phyloP scores from a whole-genome alignment of 2,329 filamentous ascomycete genomes.

The Pseudocercospora pini-densiflorae region DNA sequence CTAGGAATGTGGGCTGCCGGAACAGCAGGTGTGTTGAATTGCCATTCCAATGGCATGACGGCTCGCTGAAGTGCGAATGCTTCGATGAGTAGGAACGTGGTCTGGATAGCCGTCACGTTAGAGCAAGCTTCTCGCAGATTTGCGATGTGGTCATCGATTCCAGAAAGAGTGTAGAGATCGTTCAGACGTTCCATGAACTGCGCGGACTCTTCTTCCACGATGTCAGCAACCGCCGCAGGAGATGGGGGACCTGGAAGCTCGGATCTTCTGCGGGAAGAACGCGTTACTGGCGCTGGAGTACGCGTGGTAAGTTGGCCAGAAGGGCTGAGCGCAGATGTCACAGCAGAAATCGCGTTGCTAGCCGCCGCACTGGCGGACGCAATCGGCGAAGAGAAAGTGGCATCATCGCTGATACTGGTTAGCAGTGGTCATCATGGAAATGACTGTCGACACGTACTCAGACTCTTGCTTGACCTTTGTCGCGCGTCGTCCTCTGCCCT shows the following conservation, averaged over 20 bases:
- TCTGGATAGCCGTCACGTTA: conserved; percentile 73
- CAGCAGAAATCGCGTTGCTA: conserved; percentile 23
- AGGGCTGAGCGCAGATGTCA: conserved; percentile 25
- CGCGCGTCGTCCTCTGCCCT: conserved; percentile 33
- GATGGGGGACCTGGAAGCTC: conserved; percentile 68
- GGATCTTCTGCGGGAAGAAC: conserved; percentile 23
- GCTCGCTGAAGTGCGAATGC: conserved; percentile 69
- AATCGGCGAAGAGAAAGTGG: conserved; percentile 25
- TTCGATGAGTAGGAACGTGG: conserved; percentile 71
- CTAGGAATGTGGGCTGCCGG: conserved; percentile 44
- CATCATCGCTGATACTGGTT: conserved; percentile 25
- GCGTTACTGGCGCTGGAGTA: conserved; percentile 33
- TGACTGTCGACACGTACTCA: conserved; percentile 31
- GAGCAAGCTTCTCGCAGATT: conserved; percentile 71
- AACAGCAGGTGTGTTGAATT: conserved; percentile 71
- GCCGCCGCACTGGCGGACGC: conserved; percentile 19
- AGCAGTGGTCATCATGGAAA: neutral
- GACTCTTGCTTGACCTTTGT: conserved; percentile 43
- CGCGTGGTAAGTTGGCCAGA: conserved; percentile 34
- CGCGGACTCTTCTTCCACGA: conserved; percentile 72
- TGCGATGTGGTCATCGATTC: conserved; percentile 68
- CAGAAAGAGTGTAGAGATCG: conserved; percentile 67
- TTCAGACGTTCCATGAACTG: conserved; percentile 69
- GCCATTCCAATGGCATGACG: conserved; percentile 72
- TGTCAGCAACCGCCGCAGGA: conserved; percentile 75